Evolutionary conservation across 257 asterid genomes (phyloP), one percentile per base, ranked within the genome.

Genomic region (Avicennia marina): DNA sequence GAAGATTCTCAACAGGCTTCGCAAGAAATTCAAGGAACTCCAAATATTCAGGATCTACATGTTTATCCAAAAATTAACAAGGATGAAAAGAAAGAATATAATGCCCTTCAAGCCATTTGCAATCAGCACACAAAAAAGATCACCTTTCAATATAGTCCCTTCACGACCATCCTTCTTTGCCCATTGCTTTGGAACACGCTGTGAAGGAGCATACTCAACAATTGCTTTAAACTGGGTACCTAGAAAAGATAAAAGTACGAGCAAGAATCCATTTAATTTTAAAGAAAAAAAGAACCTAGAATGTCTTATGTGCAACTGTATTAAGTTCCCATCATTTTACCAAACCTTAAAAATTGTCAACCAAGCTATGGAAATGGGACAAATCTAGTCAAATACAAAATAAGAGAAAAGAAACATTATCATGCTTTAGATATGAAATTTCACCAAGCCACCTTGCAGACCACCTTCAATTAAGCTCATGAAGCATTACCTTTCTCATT

Each of bases 151-250:
- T 63, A 93, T 80, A 40, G 91, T 65, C 60, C 99, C 99, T 72
- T 86, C 96, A n/a, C 95, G 95, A 2, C 95, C 97, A 75, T 93
- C 99, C 73, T 80, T 93, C 81, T 89, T 93, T 52, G 81, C 75
- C 82, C 86, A 84, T 63, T 78, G 83, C 76, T 82, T 86, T 56
- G 99, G 94, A 70, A 82, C 91, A 67, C 93, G 87, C 68, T 93
- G 99, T 51, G 95, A 93, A 69, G 99, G 99, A 68, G 96, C 96
- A 77, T 84, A 93, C 81, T 93, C 99, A 42, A 93, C 97, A 58
- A 82, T 60, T 58, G 85, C 74, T 81, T 81, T 86, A 72, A 77
- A 82, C 66, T 93, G 99, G 66, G 96, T 78, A 65, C 99, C 99
- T 93, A 77, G 60, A 58, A 66, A 6, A 50, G 15, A 52, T 47